Evolutionary conservation across 1,284 basidiomycete genomes (phyloP).

Genomic region (Moesziomyces globuligerus): DNA sequence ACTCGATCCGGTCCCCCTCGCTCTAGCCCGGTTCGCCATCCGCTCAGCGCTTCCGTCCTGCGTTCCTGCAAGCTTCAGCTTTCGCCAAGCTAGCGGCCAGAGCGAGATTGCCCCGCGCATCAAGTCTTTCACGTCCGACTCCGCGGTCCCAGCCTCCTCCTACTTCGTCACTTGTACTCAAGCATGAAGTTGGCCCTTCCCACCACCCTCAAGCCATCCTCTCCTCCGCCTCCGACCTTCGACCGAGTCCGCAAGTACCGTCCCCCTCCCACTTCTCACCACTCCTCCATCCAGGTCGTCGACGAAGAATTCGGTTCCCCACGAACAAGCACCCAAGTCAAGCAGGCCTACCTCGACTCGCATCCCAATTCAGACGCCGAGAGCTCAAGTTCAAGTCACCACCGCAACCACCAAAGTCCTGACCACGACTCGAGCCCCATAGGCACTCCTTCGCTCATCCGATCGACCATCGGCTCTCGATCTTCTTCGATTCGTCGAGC

Average conservation of each 20-base stretch:
- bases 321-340: constrained; percentile 42
- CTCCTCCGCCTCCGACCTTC: constrained; percentile 26
- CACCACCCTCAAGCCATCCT: constrained; percentile 9
- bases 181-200: constrained; percentile 32
- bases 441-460: constrained; percentile 33
- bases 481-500: constrained; percentile 4
- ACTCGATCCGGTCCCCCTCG: no score
- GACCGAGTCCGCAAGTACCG: constrained; percentile 48
- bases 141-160: neutral
- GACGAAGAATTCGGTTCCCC: constrained; percentile 44
- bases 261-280: constrained; percentile 42
- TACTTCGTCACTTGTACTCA: neutral
- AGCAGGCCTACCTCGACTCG: constrained; percentile 48
- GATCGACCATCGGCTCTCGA: constrained; percentile 22
- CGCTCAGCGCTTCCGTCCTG: no score
- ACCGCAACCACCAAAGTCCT: neutral
- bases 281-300: constrained; percentile 39
- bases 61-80: no score
- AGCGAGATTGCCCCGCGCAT: constrained; percentile 7
- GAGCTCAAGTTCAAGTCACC: constrained; percentile 1
- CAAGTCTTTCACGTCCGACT: neutral
- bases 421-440: constrained; percentile 8
- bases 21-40: no score
- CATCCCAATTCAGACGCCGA: constrained; percentile 36
- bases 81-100: no score